These are phyloP conservation scores for Capsicum rhomboideum DNA, from an alignment of 257 asterid species.

Conservation along the genomic window DNA sequence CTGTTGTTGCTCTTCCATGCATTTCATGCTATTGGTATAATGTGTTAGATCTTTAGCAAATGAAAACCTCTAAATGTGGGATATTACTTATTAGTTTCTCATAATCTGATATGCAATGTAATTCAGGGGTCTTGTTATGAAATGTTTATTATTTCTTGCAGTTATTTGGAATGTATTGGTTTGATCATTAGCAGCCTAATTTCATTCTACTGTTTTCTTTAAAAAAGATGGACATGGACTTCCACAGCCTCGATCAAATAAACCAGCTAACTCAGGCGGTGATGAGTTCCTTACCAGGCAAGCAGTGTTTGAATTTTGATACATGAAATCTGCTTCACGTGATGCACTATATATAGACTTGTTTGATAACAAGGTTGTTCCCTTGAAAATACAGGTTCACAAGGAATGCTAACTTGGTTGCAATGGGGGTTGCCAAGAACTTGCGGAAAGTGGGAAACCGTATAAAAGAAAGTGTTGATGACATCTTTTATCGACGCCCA, in stretches of 20 bases:
- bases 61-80: neutral
- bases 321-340: neutral
- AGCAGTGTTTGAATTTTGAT: conserved; percentile 5
- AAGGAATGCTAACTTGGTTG: conserved; percentile 73
- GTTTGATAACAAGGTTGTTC: neutral
- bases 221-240: conserved; percentile 42
- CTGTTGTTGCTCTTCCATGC: neutral
- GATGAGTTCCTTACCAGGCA: conserved; percentile 81
- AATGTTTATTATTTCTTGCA: neutral
- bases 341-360: neutral
- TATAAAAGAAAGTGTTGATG: conserved; percentile 52
- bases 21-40: neutral
- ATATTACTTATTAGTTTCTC: neutral
- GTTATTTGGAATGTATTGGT: neutral
- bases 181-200: neutral
- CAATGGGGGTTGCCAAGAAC: conserved; percentile 75
- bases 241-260: conserved; percentile 54
- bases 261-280: conserved; percentile 46
- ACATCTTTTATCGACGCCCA: conserved; percentile 55
- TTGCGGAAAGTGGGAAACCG: conserved; percentile 58
- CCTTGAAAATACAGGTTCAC: conserved; percentile 35
- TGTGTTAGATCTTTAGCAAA: neutral
- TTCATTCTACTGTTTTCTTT: neutral
- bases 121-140: neutral
- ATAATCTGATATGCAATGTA: neutral